These are phyloP conservation scores for Papilionanthe hybrid DNA, from an alignment of 116 monocot genomes.

Conservation along the genomic window DNA sequence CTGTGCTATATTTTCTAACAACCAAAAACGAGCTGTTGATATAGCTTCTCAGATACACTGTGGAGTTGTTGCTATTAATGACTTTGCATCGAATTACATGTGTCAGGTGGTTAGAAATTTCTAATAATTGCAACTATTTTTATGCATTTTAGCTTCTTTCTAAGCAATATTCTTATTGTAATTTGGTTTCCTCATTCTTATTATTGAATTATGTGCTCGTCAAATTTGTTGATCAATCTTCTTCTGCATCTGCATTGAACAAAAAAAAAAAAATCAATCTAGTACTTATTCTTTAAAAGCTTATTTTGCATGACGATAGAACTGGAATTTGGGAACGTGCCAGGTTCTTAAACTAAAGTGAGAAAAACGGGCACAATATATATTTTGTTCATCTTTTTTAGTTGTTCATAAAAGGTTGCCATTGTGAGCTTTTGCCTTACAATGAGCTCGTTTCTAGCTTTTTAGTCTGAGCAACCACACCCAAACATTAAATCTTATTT, in stretches of 20 bases:
- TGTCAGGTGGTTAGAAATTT: conserved; percentile 66
- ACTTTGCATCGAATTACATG: conserved; percentile 98
- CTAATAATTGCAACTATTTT: neutral
- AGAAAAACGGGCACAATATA: too few species aligned
- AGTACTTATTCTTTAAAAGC: too few species aligned
- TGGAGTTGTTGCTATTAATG: conserved; percentile 94
- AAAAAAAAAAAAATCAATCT: too few species aligned
- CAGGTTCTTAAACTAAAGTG: too few species aligned
- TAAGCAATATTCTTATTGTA: neutral
- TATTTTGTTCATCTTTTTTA: too few species aligned
- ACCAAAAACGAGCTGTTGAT: conserved; percentile 62
- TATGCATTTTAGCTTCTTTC: neutral
- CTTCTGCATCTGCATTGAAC: too few species aligned
- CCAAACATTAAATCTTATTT: neutral
- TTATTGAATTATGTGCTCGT: neutral
- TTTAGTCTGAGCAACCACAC: neutral
- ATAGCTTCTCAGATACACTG: conserved; percentile 92
- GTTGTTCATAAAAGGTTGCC: too few species aligned
- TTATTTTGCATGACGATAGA: too few species aligned
- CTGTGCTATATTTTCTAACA: conserved; percentile 96
- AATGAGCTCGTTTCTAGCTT: too few species aligned
- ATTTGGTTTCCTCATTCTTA: neutral
- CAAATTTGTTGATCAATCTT: neutral
- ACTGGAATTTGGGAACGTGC: too few species aligned
- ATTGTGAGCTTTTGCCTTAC: too few species aligned